A percentile compares a stretch with the other conserved stretches of the same genome.
Conservation (phyloP, 768 basidiomycete genomes). For the Lentinula lateritia region DNA sequence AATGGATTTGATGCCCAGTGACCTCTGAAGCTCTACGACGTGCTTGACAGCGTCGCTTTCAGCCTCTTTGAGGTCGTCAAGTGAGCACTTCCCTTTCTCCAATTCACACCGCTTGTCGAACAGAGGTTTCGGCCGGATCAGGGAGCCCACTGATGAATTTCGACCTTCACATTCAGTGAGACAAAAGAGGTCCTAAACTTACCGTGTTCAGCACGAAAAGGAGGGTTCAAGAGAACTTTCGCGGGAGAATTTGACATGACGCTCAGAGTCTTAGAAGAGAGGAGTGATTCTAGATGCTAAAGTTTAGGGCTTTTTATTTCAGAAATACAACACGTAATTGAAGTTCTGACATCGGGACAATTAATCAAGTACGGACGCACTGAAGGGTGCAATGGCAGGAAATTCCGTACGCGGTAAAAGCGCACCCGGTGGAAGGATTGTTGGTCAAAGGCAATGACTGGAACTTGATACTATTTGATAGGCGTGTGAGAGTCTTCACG, state of each 20-base stretch:
- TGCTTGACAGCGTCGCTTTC: constrained; percentile 52
- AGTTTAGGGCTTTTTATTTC: neutral
- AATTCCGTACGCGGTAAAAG: constrained; percentile 2
- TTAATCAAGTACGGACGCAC: neutral
- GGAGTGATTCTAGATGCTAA: neutral
- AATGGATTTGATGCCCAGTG: constrained; percentile 51
- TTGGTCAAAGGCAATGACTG: neutral
- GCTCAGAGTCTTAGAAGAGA: neutral
- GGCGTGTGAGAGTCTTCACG: neutral
- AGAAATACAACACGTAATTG: constrained; percentile 1
- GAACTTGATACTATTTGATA: neutral
- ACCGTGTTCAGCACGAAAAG: constrained; percentile 48
- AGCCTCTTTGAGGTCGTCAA: constrained; percentile 36
- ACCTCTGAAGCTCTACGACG: constrained; percentile 48
- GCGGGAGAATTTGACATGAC: constrained; percentile 1
- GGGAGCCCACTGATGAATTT: constrained; percentile 38
- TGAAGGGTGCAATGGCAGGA: neutral
- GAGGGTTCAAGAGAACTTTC: constrained; percentile 27
- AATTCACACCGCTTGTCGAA: constrained; percentile 39
- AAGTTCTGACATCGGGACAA: constrained; percentile 4
- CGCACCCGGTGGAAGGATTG: neutral
- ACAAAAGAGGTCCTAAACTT: neutral
- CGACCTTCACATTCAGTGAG: neutral
- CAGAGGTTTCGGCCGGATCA: constrained; percentile 49
- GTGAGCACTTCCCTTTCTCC: constrained; percentile 34